Base-by-base conservation (phyloP, 805 yeast genomes). In the Ascoidea rubescens region DNA sequence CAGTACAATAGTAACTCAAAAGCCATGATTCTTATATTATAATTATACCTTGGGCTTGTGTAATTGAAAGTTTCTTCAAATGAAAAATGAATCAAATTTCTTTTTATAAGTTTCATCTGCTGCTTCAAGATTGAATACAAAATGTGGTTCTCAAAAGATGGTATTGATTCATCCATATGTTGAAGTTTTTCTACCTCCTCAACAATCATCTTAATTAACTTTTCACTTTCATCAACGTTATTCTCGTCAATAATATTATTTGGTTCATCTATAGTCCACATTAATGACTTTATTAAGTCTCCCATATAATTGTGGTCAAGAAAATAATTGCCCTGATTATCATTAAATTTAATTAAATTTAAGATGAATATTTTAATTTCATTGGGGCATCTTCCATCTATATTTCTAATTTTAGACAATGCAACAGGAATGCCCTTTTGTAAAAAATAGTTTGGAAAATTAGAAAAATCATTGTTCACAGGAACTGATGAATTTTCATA, bases 101-200 rank as follows among this genome's bases (percentile, higher is more conserved):
- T 68, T 10, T 74, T 64, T 0, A 84, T 80, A 46, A 93, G 66
- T 44, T 70, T 64, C 46, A 85, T 72, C 56, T 83, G 85, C 56
- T 78, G 82, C 45, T 67, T 65, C 28, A 89, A 58, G 32, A 89
- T 78, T 5, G 78, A 68, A 31, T 71, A 65, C 16, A 89, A 73
- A 45, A 86, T 69, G 44, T 73, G 56, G 53, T 74, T 63, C 51
- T 79, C 82, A 55, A 77, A 79, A 0, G 96, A 82, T 1, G 96
- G 91, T 5, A 84, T 72, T 95, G 95, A 88, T 47, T 77, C 80
- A 60, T 91, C 98, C 67, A 93, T 73, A 54, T 97, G 74, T 52
- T 82, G 79, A 48, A 93, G 70, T 61, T 90, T 97, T 5, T 74
- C 72, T 5, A 82, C 59, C 0, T 82, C 79, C 14, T 73, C 75